Evolutionary conservation across 352 stramenopile genomes (phyloP).

Genomic region (Pythium phragmiticola): DNA sequence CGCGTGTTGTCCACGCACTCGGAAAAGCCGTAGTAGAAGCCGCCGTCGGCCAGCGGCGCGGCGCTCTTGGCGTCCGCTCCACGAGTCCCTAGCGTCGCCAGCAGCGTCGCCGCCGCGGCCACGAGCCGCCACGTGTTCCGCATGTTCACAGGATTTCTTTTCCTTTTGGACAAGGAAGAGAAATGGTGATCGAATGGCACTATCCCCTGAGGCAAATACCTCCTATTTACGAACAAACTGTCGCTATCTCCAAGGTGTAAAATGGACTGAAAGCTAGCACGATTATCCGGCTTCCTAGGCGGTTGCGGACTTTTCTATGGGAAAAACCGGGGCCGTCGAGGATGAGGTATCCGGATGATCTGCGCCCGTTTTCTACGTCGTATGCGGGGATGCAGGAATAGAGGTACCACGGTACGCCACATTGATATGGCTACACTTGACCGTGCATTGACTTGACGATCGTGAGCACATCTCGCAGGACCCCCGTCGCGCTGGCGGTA

Average conservation of each 20-base stretch:
- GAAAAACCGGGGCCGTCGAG: conserved; percentile 6
- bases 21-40: conserved; percentile 71
- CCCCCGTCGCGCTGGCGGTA: conserved; percentile 59
- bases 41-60: conserved; percentile 6
- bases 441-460: conserved; percentile 71
- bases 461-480: conserved; percentile 72
- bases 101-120: conserved; percentile 4
- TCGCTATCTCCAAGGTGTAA: neutral
- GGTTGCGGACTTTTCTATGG: conserved; percentile 1
- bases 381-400: conserved; percentile 8
- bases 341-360: conserved; percentile 10
- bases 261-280: neutral
- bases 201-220: neutral
- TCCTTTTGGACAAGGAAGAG: neutral
- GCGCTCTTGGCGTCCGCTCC: neutral
- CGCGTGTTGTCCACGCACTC: conserved; percentile 78
- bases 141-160: conserved; percentile 4
- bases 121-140: conserved; percentile 11
- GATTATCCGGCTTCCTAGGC: conserved; percentile 3
- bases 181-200: conserved; percentile 9
- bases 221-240: neutral
- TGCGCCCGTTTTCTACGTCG: conserved; percentile 5
- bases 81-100: neutral
- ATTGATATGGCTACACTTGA: conserved; percentile 16
- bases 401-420: neutral